Percentiles rank a stretch among this genome's conserved stretches.
Conservation (phyloP, 2,329 filamentous ascomycete species). For the Didymella glomerata region DNA sequence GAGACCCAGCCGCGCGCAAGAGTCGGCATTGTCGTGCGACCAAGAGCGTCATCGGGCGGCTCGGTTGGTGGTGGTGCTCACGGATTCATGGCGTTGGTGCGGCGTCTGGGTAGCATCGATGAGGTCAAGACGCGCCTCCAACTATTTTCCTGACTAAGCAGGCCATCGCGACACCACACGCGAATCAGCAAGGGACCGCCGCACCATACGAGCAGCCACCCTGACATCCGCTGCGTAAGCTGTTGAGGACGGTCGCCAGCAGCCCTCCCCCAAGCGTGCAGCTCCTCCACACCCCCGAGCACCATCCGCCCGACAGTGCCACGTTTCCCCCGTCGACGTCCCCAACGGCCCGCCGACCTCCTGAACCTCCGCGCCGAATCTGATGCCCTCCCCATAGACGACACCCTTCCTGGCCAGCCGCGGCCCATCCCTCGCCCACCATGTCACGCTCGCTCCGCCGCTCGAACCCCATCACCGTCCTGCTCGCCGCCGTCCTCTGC, state of each 20-base stretch:
- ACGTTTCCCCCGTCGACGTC: constrained; percentile 20
- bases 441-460: constrained; percentile 78
- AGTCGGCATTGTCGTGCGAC: constrained; percentile 40
- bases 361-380: constrained; percentile 21
- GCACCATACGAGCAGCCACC: not conserved
- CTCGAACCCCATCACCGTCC: constrained; percentile 77
- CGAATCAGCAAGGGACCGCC: not conserved
- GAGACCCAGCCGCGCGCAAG: constrained; percentile 23
- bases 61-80: constrained; percentile 38
- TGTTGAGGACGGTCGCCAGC: not conserved
- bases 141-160: not conserved
- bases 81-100: too few species aligned
- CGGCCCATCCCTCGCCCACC: constrained; percentile 25
- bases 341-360: not conserved
- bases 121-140: not conserved
- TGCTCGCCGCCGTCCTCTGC: constrained; percentile 75
- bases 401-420: constrained; percentile 38
- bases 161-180: constrained; percentile 23
- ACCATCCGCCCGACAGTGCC: constrained; percentile 12
- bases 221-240: constrained; percentile 19
- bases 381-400: constrained; percentile 48
- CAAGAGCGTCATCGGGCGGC: constrained; percentile 43
- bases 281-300: too few species aligned
- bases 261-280: too few species aligned
- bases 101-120: not conserved